phyloP scores from a whole-genome alignment of 768 basidiomycete species.

The Mycena epipterygia region DNA sequence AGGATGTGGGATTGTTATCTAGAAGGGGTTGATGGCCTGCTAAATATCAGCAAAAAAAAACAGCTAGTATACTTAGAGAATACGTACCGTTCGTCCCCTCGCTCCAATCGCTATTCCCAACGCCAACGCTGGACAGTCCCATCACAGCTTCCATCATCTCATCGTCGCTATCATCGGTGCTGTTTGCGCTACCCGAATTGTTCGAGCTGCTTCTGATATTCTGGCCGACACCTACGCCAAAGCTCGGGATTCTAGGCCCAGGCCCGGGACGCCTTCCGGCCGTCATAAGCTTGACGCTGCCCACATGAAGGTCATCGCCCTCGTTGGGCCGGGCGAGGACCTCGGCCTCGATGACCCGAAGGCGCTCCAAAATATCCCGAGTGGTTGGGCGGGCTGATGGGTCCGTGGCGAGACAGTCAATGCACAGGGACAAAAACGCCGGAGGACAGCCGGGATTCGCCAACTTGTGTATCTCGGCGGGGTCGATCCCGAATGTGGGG shows the following conservation, averaged over 20 bases:
- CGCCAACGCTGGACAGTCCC: slow-evolving; percentile 63
- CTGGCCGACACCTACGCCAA: slow-evolving; percentile 79
- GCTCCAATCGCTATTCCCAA: slow-evolving; percentile 61
- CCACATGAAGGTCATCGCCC: slow-evolving; percentile 81
- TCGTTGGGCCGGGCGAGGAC: slow-evolving; percentile 77
- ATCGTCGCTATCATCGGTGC: slow-evolving; percentile 71
- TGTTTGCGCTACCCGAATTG: slow-evolving; percentile 62
- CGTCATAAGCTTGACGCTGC: slow-evolving; percentile 88
- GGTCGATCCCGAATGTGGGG: slow-evolving; percentile 85
- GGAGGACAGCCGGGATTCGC: slow-evolving; percentile 85
- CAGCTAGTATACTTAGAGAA: slow-evolving; percentile 19
- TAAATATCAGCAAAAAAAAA: slow-evolving; percentile 30
- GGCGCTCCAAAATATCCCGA: slow-evolving; percentile 80
- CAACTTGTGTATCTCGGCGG: slow-evolving; percentile 74
- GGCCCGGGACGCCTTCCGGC: slow-evolving; percentile 69
- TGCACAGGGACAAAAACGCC: slow-evolving; percentile 79
- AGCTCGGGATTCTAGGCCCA: slow-evolving; percentile 88
- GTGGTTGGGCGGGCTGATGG: slow-evolving; percentile 82
- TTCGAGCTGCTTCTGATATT: slow-evolving; percentile 59
- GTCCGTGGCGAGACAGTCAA: slow-evolving; percentile 81
- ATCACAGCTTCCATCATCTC: slow-evolving; percentile 76
- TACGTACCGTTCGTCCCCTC: slow-evolving; percentile 55
- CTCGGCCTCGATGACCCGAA: slow-evolving; percentile 87
- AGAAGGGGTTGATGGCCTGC: slow-evolving; percentile 71
- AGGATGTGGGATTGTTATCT: slow-evolving; percentile 44